Conservation (phyloP, 805 yeast genomes). For the Cyberlindnera veronae region DNA sequence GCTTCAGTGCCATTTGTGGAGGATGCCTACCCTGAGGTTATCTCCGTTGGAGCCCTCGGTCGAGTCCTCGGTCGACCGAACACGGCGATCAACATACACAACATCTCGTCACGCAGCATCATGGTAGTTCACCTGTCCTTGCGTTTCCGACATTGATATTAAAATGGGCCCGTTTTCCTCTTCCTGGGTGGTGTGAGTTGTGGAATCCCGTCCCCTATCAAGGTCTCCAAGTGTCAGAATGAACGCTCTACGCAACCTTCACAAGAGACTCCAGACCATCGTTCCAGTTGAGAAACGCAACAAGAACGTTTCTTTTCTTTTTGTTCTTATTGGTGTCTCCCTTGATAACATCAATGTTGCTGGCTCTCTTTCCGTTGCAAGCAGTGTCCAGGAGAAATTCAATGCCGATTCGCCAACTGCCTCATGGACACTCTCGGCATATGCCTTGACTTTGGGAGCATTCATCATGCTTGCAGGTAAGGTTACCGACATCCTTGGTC, state of each 20-base stretch:
- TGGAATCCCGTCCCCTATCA: too few relatives aligned
- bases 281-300: not conserved
- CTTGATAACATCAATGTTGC: constrained; percentile 11
- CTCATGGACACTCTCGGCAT: constrained; percentile 41
- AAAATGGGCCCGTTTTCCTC: too few relatives aligned
- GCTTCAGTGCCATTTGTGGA: too few relatives aligned
- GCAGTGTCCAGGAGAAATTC: constrained; percentile 3
- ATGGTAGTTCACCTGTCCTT: too few relatives aligned
- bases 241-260: not conserved
- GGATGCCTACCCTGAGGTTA: too few relatives aligned
- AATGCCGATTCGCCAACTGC: constrained; percentile 26
- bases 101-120: too few relatives aligned
- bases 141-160: too few relatives aligned
- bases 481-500: constrained; percentile 39
- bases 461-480: constrained; percentile 41
- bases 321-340: constrained; percentile 2
- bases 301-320: constrained; percentile 1
- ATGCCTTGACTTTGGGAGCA: constrained; percentile 41
- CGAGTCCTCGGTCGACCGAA: too few relatives aligned
- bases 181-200: too few relatives aligned
- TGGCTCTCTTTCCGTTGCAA: constrained; percentile 4
- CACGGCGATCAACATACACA: too few relatives aligned
- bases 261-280: not conserved
- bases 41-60: too few relatives aligned
- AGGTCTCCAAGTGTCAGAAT: too few relatives aligned